A percentile compares a stretch with the other conserved stretches of the same genome.
phyloP scores from a whole-genome alignment of 2,329 filamentous ascomycete species.

The Cladosporium austrohemisphaericum region DNA sequence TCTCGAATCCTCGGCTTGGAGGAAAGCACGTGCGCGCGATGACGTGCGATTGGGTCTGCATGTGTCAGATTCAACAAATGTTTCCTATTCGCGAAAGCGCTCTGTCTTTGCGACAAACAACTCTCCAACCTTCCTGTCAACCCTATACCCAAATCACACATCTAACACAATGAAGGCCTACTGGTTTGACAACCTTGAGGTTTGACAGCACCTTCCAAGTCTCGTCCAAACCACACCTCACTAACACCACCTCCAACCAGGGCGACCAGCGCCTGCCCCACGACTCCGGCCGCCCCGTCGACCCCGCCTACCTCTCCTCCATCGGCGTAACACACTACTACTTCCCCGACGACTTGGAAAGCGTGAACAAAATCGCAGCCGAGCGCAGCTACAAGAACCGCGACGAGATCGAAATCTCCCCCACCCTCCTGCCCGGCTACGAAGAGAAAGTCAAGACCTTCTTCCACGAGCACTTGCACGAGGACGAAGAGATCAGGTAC shows the following conservation, averaged over 20 bases:
- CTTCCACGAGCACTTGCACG: constrained; percentile 93
- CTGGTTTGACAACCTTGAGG: constrained; percentile 65
- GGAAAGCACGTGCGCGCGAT: too few relatives aligned
- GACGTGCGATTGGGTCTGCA: too few relatives aligned
- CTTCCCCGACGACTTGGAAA: constrained; percentile 57
- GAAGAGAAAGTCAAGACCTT: constrained; percentile 92
- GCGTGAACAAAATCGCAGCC: constrained; percentile 69
- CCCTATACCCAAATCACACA: not conserved
- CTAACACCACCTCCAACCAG: constrained; percentile 43
- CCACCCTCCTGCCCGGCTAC: constrained; percentile 77
- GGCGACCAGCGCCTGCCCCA: constrained; percentile 92
- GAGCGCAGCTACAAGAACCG: constrained; percentile 87
- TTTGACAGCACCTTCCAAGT: constrained; percentile 37
- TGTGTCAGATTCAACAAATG: too few relatives aligned
- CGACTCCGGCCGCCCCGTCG: constrained; percentile 72
- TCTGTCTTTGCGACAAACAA: not conserved
- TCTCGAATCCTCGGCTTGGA: too few relatives aligned
- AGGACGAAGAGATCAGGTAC: constrained; percentile 97
- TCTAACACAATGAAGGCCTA: constrained; percentile 61
- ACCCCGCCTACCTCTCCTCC: constrained; percentile 60
- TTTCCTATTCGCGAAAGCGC: not conserved
- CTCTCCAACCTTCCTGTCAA: not conserved
- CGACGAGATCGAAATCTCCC: constrained; percentile 87
- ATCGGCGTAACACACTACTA: constrained; percentile 79
- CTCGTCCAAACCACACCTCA: constrained; percentile 1